Conservation (phyloP, 148 eudicot species). For the Rhododendron mucronatum region DNA sequence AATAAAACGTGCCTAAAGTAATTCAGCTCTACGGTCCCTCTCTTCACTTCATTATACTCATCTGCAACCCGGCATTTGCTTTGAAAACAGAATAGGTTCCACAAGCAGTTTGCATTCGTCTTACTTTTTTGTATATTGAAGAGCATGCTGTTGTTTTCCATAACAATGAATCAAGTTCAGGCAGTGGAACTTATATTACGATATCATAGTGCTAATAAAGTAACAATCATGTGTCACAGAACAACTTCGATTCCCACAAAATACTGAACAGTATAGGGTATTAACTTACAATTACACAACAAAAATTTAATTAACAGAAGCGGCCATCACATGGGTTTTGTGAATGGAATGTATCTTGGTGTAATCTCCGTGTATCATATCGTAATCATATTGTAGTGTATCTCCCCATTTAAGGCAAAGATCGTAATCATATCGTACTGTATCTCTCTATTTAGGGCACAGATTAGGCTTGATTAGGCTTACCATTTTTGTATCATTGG, state of each 20-base stretch:
- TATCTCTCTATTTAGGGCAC: too few relatives aligned
- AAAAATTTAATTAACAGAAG: neutral
- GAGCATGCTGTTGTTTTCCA: neutral
- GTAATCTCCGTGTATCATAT: too few relatives aligned
- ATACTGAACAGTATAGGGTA: neutral
- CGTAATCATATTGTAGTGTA: too few relatives aligned
- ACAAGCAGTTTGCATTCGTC: neutral
- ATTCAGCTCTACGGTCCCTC: neutral
- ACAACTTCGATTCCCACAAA: neutral
- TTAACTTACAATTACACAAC: neutral
- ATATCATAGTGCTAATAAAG: neutral
- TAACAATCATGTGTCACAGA: neutral
- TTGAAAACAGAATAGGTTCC: neutral
- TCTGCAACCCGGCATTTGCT: neutral
- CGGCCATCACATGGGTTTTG: neutral
- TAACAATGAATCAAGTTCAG: neutral
- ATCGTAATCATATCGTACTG: too few relatives aligned
- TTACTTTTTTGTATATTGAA: neutral
- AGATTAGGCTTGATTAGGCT: too few relatives aligned
- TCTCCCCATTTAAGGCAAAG: too few relatives aligned
- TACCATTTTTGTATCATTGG: too few relatives aligned
- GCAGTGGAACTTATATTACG: neutral
- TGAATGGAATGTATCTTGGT: too few relatives aligned
- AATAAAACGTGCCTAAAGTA: neutral
- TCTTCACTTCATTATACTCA: neutral